Base-by-base conservation (phyloP, 768 basidiomycete genomes). In the Tricholoma sp. region DNA sequence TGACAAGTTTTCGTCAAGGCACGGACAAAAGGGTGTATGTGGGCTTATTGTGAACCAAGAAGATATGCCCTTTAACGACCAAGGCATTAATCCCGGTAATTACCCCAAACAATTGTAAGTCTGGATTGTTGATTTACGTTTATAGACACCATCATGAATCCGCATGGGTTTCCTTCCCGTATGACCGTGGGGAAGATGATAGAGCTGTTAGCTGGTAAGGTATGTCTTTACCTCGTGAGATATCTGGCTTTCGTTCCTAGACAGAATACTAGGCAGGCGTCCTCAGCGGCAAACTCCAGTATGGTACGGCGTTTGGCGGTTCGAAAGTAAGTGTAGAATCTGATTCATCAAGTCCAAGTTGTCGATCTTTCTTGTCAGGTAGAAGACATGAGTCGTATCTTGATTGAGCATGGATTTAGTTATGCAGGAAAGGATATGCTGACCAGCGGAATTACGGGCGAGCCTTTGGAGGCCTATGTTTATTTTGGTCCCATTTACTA, bases 161-260 rank as follows among this genome's bases (percentile, higher is more conserved):
- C 97, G 3, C 97, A 99, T 73, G 97, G 97, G 67, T 98, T 99
- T 80, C 97, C 97, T 4, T 96, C 93, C 57, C 91, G 96, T 55
- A 98, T 95, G 94, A 99, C 97, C 22, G 97, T 99, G 27, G 97
- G 97, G 50, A 99, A 99, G 78, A 99, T 99, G 97, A 97, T 99
- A 54, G 97, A 99, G 72, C 78, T 98, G 19, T 75, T 99, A 31
- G 91, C 94, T 11, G 96, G 97, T 52, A 99, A 99, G 82, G 91
- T 90, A 57, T 37, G 34, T 61, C 41, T 49, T 52, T 39, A 29
- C n/a, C 14, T 52, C 29, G 34, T 39, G 24, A 18, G 27, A 18
- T 50, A 16, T n/a, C 41, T 49, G 10, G 22, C 54, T 37, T 10
- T 34, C 24, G 45, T 52, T 31, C 34, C 54, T 35, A 47, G 22